phyloP scores from a whole-genome alignment of 768 basidiomycete species.

The Exsudoporus frostii region DNA sequence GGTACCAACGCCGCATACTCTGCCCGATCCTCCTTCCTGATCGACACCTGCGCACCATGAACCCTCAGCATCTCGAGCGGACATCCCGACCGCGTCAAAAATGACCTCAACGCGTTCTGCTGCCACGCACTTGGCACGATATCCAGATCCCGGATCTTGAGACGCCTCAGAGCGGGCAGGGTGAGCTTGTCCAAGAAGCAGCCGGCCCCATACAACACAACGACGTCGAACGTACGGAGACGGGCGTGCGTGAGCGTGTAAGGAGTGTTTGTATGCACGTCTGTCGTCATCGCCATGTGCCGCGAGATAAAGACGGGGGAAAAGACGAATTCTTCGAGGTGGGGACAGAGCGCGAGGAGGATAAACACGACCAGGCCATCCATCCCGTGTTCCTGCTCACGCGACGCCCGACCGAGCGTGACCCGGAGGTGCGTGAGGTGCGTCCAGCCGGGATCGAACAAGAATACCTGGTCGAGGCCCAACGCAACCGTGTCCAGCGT shows the following conservation, averaged over 20 bases:
- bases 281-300: no score
- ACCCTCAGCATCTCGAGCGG: conserved; percentile 18
- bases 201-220: conserved; percentile 1
- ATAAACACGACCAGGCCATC: not conserved
- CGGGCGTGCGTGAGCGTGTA: conserved; percentile 10
- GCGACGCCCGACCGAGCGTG: not conserved
- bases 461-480: not conserved
- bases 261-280: not conserved
- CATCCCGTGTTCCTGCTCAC: not conserved
- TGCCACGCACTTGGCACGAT: conserved; percentile 16
- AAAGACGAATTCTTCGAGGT: conserved; percentile 12
- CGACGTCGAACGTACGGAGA: conserved; percentile 11
- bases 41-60: conserved; percentile 8
- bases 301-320: conserved; percentile 5
- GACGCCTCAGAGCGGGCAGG: conserved; percentile 8
- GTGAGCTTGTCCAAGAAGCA: conserved; percentile 13
- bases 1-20: conserved; percentile 16
- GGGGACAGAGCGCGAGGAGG: conserved; percentile 19
- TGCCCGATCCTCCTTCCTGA: conserved; percentile 13
- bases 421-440: conserved; percentile 16
- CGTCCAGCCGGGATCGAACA: conserved; percentile 13
- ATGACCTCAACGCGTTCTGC: conserved; percentile 12
- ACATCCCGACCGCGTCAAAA: conserved; percentile 20
- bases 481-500: conserved; percentile 4
- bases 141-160: conserved; percentile 15